Evolutionary conservation across 2,329 filamentous ascomycete species (phyloP).

Genomic region (Aureobasidium uvarum): DNA sequence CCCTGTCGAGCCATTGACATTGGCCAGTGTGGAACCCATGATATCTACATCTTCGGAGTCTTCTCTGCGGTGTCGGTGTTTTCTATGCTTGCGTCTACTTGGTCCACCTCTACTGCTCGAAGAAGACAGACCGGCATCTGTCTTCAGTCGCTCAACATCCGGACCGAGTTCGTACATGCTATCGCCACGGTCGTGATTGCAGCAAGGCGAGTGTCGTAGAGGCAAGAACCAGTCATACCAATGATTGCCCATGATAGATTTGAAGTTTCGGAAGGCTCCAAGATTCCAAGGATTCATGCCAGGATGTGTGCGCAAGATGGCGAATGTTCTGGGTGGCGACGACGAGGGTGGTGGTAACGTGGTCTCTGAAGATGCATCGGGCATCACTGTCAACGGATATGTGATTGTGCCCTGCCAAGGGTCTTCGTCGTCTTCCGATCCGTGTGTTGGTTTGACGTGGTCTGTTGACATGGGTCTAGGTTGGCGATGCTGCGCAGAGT

Average conservation of each 20-base stretch:
- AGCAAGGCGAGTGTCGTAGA: conserved; percentile 70
- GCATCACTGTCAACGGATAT: conserved; percentile 53
- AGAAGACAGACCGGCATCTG: conserved; percentile 33
- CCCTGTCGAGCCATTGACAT: conserved; percentile 18
- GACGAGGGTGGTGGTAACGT: conserved; percentile 30
- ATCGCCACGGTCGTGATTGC: conserved; percentile 51
- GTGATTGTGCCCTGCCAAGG: conserved; percentile 51
- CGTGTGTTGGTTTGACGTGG: neutral
- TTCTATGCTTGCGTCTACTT: conserved; percentile 8
- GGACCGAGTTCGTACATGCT: conserved; percentile 40
- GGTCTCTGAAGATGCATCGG: conserved; percentile 33
- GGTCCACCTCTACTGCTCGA: neutral
- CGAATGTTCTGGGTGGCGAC: conserved; percentile 62
- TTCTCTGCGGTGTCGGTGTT: conserved; percentile 1
- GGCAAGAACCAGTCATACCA: conserved; percentile 79
- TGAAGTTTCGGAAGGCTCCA: conserved; percentile 67
- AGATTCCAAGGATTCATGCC: conserved; percentile 87
- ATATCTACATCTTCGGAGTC: conserved; percentile 18
- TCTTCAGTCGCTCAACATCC: conserved; percentile 38
- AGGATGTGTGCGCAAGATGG: conserved; percentile 68
- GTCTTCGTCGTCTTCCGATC: conserved; percentile 24
- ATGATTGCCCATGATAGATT: conserved; percentile 72
- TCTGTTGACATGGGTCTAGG: conserved; percentile 16
- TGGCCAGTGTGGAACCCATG: conserved; percentile 18
- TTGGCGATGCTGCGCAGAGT: conserved; percentile 22